These are phyloP conservation scores for Anisodus tanguticus DNA, from an alignment of 257 asterid genomes.

Conservation along the genomic window DNA sequence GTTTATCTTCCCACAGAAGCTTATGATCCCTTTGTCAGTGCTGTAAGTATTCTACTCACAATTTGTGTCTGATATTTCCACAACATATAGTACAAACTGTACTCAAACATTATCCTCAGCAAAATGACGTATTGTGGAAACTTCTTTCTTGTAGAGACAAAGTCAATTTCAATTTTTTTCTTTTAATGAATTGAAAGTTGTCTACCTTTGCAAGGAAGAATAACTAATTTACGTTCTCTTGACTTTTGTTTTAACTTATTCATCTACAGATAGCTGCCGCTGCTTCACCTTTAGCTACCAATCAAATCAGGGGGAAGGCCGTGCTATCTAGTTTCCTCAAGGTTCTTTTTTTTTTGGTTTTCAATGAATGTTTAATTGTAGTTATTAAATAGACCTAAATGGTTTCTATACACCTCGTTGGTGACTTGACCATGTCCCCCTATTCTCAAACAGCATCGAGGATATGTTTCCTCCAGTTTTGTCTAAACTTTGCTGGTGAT, in stretches of 20 bases:
- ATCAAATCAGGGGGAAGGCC: constrained; percentile 52
- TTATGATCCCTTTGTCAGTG: constrained; percentile 70
- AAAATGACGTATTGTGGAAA: not conserved
- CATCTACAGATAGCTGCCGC: constrained; percentile 60
- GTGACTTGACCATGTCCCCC: constrained; percentile 29
- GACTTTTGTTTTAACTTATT: constrained; percentile 3
- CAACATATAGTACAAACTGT: not conserved
- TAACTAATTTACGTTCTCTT: not conserved
- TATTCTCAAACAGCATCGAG: constrained; percentile 52
- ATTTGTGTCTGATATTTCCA: not conserved
- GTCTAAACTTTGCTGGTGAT: constrained; percentile 68
- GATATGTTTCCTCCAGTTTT: constrained; percentile 67
- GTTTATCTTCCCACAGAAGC: constrained; percentile 81
- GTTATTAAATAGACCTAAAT: not conserved
- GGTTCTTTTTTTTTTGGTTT: constrained; percentile 44
- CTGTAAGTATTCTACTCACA: constrained; percentile 51
- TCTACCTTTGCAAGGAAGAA: not conserved
- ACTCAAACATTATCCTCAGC: not conserved
- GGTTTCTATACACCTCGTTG: not conserved
- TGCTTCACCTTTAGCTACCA: constrained; percentile 59
- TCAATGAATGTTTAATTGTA: not conserved
- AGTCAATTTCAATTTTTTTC: not conserved
- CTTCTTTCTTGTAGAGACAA: not conserved
- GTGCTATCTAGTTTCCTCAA: constrained; percentile 60
- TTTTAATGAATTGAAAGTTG: not conserved